Base-by-base conservation (phyloP, 164 flowering plant species). In the Malania oleifera region DNA sequence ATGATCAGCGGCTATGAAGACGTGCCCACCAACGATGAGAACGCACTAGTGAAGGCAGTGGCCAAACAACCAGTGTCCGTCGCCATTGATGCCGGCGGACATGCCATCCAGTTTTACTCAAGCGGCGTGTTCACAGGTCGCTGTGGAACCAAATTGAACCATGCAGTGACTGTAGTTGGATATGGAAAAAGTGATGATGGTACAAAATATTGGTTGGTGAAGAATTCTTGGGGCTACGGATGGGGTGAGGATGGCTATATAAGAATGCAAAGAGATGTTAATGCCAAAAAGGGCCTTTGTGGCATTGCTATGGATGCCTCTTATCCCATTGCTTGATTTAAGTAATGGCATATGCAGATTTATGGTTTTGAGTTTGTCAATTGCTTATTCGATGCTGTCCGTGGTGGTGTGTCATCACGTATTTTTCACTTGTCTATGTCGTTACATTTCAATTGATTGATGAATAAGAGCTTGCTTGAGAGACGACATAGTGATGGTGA, bases 211-310 rank as follows among this genome's bases (percentile, higher is more conserved):
- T 73, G 76, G 73, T 17, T 73, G n/a, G 61, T 69, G 17, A 69
- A 73, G 62, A 73, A 69, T 34, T 73, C 76, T n/a, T 65, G 70
- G 72, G 76, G 75, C 3, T 37, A 53, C 4, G 11, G 20, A 0
- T 71, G 75, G 75, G 75, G 75, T 10, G 75, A 71, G 34, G n/a
- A 54, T 0, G 75, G 75, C 2, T 71, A 67, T 50, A 55, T 71
- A 1, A 62, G 65, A 51, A 66, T 71, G 59, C 41, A 62, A 23
- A 52, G 75, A 15, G 65, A 67, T 59, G 49, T 67, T 39, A 62
- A 38, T 47, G 61, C 52, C 14, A 49, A 43, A 31, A 65, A 55
- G 43, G 75, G 75, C 12, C 29, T 58, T 0, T 67, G 71, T 59
- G 71, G 75, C 10, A 54, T 71, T 37, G 71, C 75, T 20, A 62